Conservation (phyloP, 176 grass and related monocot species). For the Areca catechu region DNA sequence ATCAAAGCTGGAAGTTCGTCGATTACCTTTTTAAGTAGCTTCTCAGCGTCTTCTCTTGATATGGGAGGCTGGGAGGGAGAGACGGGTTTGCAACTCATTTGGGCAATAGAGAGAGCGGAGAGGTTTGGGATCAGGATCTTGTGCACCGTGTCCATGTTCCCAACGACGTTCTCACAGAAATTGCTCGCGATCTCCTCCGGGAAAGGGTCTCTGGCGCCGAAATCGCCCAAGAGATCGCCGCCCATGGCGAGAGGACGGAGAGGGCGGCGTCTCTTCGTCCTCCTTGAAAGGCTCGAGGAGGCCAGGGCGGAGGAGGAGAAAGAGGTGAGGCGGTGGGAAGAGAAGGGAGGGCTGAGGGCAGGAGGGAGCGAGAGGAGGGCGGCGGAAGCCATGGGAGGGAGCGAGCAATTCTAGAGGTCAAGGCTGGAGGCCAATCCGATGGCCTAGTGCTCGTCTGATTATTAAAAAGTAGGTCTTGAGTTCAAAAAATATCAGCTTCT, state of each 20-base stretch:
- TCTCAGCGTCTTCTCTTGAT: slow-evolving; percentile 34
- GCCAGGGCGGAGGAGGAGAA: neutral
- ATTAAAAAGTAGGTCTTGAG: too few relatives aligned
- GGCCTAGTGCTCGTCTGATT: too few relatives aligned
- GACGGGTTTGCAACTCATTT: slow-evolving; percentile 30
- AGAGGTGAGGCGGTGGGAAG: neutral
- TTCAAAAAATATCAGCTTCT: too few relatives aligned
- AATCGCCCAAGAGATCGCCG: slow-evolving; percentile 52
- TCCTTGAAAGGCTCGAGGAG: too few relatives aligned
- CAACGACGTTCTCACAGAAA: slow-evolving; percentile 66
- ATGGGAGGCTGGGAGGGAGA: slow-evolving; percentile 24
- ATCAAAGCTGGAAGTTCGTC: neutral
- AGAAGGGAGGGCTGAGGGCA: neutral
- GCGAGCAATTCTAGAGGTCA: too few relatives aligned
- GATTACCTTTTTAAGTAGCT: slow-evolving; percentile 46
- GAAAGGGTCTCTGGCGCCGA: slow-evolving; percentile 68
- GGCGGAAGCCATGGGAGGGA: neutral
- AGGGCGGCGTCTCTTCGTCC: neutral
- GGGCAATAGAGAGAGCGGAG: slow-evolving; percentile 57
- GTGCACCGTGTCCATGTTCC: slow-evolving; percentile 70
- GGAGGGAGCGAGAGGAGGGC: neutral
- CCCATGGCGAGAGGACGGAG: slow-evolving; percentile 35
- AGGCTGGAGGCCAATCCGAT: too few relatives aligned
- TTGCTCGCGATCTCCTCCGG: slow-evolving; percentile 78
- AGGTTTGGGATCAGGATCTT: slow-evolving; percentile 78